Evolutionary conservation across 140 eudicot species (phyloP), one percentile per base, ranked within the genome.

Genomic region (Bidens hawaiensis): DNA sequence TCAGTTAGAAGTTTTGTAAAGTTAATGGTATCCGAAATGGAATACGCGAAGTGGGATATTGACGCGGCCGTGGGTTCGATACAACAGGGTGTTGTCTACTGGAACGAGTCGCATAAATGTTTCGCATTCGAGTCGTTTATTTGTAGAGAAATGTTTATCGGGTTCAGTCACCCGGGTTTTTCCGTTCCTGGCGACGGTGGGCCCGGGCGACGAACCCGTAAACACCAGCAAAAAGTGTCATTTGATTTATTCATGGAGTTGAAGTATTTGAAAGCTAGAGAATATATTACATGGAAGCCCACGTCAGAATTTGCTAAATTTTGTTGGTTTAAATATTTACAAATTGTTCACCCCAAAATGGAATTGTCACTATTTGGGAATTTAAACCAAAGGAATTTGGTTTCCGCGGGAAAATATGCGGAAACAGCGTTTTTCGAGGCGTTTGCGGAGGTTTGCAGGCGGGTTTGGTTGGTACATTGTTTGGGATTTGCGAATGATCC

Each of bases 101-200:
- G 79, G 75, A 75, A 75, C 10, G 62, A 42, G 12, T 69, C 59
- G 26, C 84, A 85, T 64, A 87, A 34, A 27, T 81, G 84, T 36
- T 93, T 50, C 13, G 87, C 95, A 19, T 69, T 93, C 27, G 99
- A 93, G 62, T 88, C 95, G 2, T 93, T 78, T 48, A 94, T 93
- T 6, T 85, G 84, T 76, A 23, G 49, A 40, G 81, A 80, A 53
- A 83, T 93, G 87, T 83, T 88, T 45, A 91, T 81, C 25, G 84
- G 87, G 49, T 93, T 93, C 75, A 70, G 67, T 28, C 9, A 68
- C 53, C 87, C 83, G 9, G 58, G 76, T 27, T 88, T 81, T 78
- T 78, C 87, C 21, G 26, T 41, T 4, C 25, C 78, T 13, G 60
- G 62, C 1, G 85, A 75, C n/a, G n/a, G n/a, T n/a, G n/a, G n/a